A percentile compares a stretch with the other conserved stretches of the same genome.
Evolutionary conservation across 192 early-diverging fungal species (phyloP).

Genomic region (Coemansia sp.): DNA sequence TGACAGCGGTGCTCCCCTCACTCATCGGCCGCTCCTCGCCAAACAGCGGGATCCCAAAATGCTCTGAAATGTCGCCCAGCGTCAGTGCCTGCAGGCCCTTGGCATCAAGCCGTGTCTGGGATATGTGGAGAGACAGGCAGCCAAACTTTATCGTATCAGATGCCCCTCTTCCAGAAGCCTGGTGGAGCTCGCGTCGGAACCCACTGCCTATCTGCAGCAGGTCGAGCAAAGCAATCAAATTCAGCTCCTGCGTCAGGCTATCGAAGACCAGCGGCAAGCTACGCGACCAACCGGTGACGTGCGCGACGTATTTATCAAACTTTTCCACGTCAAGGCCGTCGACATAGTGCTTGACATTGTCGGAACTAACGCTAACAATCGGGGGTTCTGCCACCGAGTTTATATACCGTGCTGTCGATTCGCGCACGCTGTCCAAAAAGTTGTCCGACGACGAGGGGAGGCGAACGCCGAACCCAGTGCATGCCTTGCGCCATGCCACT

Average conservation of each 20-base stretch:
- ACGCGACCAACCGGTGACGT: constrained; percentile 51
- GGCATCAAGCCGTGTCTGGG: constrained; percentile 57
- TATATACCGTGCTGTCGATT: constrained; percentile 28
- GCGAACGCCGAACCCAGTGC: constrained; percentile 14
- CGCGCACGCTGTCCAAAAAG: constrained; percentile 41
- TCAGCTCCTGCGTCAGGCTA: constrained; percentile 68
- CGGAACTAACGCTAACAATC: constrained; percentile 35
- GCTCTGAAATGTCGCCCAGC: constrained; percentile 57
- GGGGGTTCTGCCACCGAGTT: constrained; percentile 8
- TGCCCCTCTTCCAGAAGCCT: constrained; percentile 60
- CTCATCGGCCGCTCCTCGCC: constrained; percentile 58
- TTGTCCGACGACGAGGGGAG: constrained; percentile 20
- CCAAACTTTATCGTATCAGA: constrained; percentile 79
- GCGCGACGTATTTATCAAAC: constrained; percentile 33
- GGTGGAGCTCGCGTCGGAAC: constrained; percentile 64
- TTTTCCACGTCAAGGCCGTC: constrained; percentile 21
- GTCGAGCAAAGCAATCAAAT: constrained; percentile 69
- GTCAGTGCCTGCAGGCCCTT: constrained; percentile 57
- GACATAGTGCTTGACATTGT: constrained; percentile 30
- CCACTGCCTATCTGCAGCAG: constrained; percentile 78
- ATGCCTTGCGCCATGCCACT: constrained; percentile 24
- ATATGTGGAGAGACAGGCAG: constrained; percentile 78
- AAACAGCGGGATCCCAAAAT: constrained; percentile 72
- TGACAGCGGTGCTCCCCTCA: constrained; percentile 50
- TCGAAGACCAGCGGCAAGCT: constrained; percentile 76